Evolutionary conservation across 352 stramenopile genomes (phyloP), one percentile per base, ranked within the genome.

Genomic region (Nothophytophthora sp.): DNA sequence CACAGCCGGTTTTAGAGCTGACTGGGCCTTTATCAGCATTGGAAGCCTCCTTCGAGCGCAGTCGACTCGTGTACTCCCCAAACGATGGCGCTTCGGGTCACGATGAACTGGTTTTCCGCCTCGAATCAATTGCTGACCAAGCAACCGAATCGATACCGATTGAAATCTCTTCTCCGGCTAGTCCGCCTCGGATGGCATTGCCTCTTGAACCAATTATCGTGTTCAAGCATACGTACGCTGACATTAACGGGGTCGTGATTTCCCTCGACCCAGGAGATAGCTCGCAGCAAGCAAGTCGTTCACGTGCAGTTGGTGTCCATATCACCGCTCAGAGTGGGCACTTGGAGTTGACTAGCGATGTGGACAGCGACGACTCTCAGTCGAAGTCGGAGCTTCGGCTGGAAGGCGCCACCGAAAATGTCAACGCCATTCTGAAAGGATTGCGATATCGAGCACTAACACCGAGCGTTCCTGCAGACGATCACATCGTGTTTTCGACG

Each of bases 401-500:
- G 25, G 19, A 54, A 38, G 41, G 48, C 13, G 55, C 35, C n/a
- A 12, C 13, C 39, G 55, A 64, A 4, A 64, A 64, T 40, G 28
- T 64, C 19, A 64, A 64, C 50, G 55, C 55, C 36, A 41, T 41
- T 23, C 24, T 64, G 28, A 54, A 48, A 35, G 23, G 35, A 29
- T 41, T 64, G 25, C 32, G 23, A 19, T 64, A 64, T 32, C 35
- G 39, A 45, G 24, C 54, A 15, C 54, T 41, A 34, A 23, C 29
- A 38, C 18, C 18, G 35, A 39, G 6, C 2, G 2, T 18, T 48
- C 22, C 16, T 34, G 28, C 34, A 41, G 48, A 59, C 15, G 55
- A 64, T 33, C 41, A 39, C 1, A 46, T 64, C 29, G 1, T 39
- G 0, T 41, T 64, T 59, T 50, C 48, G 16, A 37, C 20, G 7